These are phyloP conservation scores for Xylariaceae sp. DNA, from an alignment of 2,329 filamentous ascomycete species.

Conservation along the genomic window DNA sequence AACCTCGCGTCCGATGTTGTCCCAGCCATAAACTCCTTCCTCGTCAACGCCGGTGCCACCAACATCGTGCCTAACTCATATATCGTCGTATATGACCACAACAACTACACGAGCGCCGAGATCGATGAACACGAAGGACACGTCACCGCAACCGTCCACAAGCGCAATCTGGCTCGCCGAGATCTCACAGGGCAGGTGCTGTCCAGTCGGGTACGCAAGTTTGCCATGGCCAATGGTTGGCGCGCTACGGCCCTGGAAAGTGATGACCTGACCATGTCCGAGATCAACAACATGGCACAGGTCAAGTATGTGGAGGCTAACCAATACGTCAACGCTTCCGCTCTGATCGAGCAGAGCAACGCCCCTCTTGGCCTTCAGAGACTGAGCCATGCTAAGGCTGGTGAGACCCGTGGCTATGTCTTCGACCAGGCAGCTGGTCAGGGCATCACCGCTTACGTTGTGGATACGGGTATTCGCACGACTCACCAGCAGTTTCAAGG, in stretches of 20 bases:
- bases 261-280: constrained; percentile 46
- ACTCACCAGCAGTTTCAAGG: constrained; percentile 55
- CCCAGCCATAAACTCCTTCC: constrained; percentile 36
- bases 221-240: constrained; percentile 45
- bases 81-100: constrained; percentile 65
- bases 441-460: constrained; percentile 58
- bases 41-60: constrained; percentile 46
- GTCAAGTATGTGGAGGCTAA: constrained; percentile 54
- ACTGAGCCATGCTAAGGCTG: constrained; percentile 42
- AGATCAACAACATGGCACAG: constrained; percentile 45
- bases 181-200: constrained; percentile 43
- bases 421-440: constrained; percentile 51
- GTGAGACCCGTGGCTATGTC: constrained; percentile 37
- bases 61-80: constrained; percentile 54
- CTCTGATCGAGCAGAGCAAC: constrained; percentile 47
- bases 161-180: constrained; percentile 54
- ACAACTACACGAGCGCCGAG: constrained; percentile 43
- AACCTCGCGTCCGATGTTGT: constrained; percentile 15
- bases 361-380: constrained; percentile 52
- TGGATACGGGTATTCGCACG: constrained; percentile 61
- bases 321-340: constrained; percentile 41
- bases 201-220: constrained; percentile 43
- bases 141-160: constrained; percentile 48
- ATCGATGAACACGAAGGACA: constrained; percentile 48
- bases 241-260: constrained; percentile 51